phyloP scores from a whole-genome alignment of 257 asterid species.

The Solanum chilense region DNA sequence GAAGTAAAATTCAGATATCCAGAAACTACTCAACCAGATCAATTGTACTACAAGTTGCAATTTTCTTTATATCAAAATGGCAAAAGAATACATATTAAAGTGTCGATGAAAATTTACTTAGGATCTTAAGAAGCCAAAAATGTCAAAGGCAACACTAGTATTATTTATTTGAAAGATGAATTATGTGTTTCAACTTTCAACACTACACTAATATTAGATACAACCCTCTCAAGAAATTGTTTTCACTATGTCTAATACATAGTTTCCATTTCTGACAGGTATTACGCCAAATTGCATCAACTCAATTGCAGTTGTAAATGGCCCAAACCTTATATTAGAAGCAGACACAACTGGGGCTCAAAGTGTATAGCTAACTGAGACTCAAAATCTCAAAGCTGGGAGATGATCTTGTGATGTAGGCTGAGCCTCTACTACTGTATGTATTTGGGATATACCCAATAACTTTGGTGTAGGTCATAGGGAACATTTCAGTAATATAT shows the following conservation, averaged over 20 bases:
- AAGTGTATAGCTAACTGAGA: background rate
- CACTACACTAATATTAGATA: background rate
- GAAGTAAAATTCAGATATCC: background rate
- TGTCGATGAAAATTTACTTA: background rate
- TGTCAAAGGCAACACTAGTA: background rate
- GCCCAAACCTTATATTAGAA: background rate
- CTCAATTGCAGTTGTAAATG: background rate
- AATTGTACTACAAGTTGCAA: background rate
- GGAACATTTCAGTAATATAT: background rate
- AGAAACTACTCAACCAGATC: background rate
- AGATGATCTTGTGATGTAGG: background rate
- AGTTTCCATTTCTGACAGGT: background rate
- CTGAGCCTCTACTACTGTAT: background rate
- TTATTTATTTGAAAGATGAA: background rate
- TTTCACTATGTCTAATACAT: background rate
- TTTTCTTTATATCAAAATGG: background rate
- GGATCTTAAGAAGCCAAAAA: background rate
- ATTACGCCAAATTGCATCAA: background rate
- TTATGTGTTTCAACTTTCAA: background rate
- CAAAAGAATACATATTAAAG: background rate
- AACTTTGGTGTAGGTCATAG: background rate
- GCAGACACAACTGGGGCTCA: background rate
- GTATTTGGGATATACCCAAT: background rate
- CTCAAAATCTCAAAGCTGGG: background rate
- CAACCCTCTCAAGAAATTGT: background rate